A percentile compares a stretch with the other conserved stretches of the same genome.
Conservation (phyloP, 306 rosid species). For the Trichosanthes truncata region DNA sequence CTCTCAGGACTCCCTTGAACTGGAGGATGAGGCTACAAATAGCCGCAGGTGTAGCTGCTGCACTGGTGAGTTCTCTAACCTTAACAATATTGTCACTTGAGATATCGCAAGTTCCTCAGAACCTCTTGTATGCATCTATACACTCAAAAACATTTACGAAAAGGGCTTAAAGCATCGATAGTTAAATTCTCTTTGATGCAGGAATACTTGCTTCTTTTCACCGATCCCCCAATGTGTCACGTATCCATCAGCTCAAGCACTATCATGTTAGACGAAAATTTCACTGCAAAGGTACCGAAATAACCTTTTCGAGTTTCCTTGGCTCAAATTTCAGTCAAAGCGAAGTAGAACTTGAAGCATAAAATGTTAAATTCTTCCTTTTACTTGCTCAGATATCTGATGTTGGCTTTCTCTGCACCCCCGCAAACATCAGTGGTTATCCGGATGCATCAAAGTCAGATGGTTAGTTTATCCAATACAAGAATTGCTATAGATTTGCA, state of each 20-base stretch:
- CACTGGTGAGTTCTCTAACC: slow-evolving; percentile 42
- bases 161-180: not conserved
- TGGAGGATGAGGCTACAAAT: slow-evolving; percentile 87
- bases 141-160: not conserved
- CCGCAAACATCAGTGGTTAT: slow-evolving; percentile 21
- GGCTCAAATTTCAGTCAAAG: not conserved
- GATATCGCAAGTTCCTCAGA: not conserved
- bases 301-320: not conserved
- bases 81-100: slow-evolving; percentile 5
- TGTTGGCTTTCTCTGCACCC: slow-evolving; percentile 37
- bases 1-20: slow-evolving; percentile 73
- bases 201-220: slow-evolving; percentile 85
- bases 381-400: slow-evolving; percentile 60
- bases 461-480: slow-evolving; percentile 28
- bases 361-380: slow-evolving; percentile 1
- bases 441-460: slow-evolving; percentile 34
- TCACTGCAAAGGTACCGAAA: slow-evolving; percentile 62
- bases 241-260: slow-evolving; percentile 74
- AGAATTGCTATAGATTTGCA: slow-evolving; percentile 1
- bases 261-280: slow-evolving; percentile 75
- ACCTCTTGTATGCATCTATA: not conserved
- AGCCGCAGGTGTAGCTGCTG: slow-evolving; percentile 72
- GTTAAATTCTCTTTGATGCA: slow-evolving; percentile 20
- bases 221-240: slow-evolving; percentile 60
- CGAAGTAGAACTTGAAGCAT: not conserved